phyloP scores from a whole-genome alignment of 2,329 filamentous ascomycete species.

The Davidsoniella eucalypti region DNA sequence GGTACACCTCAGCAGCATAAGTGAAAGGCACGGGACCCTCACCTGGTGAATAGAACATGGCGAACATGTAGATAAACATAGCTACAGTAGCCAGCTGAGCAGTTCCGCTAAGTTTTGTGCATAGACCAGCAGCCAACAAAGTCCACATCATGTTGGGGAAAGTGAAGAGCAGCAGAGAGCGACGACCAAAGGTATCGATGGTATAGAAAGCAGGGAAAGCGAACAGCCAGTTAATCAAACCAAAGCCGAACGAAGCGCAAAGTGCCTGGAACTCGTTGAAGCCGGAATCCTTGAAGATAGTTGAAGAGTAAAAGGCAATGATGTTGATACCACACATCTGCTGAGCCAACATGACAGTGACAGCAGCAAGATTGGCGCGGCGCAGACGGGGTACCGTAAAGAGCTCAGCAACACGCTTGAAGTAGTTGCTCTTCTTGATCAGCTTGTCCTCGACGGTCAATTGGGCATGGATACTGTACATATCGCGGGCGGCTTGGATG shows the following conservation, averaged over 20 bases:
- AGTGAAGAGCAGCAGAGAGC: slow-evolving; percentile 44
- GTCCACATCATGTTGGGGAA: slow-evolving; percentile 51
- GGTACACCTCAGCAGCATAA: slow-evolving; percentile 48
- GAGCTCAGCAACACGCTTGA: slow-evolving; percentile 36
- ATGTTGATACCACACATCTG: slow-evolving; percentile 44
- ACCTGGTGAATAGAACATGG: slow-evolving; percentile 47
- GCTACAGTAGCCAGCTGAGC: slow-evolving; percentile 37
- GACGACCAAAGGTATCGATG: slow-evolving; percentile 50
- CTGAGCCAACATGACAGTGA: slow-evolving; percentile 50
- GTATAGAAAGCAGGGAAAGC: slow-evolving; percentile 51
- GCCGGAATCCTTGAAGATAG: slow-evolving; percentile 28
- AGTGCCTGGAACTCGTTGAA: slow-evolving; percentile 24
- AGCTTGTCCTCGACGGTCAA: slow-evolving; percentile 20
- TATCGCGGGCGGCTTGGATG: slow-evolving; percentile 43
- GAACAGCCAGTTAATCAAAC: slow-evolving; percentile 45
- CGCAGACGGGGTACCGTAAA: slow-evolving; percentile 41
- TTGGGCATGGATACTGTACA: slow-evolving; percentile 38
- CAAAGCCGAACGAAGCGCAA: slow-evolving; percentile 28
- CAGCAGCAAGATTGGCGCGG: slow-evolving; percentile 48
- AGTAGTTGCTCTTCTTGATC: slow-evolving; percentile 25
- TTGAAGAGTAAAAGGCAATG: slow-evolving; percentile 32
- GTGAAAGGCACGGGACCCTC: slow-evolving; percentile 44
- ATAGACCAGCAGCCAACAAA: slow-evolving; percentile 27
- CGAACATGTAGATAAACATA: slow-evolving; percentile 48
- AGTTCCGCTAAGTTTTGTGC: slow-evolving; percentile 22